Base-by-base conservation (phyloP, 2,329 filamentous ascomycete genomes). In the Gnomoniopsis sp. region DNA sequence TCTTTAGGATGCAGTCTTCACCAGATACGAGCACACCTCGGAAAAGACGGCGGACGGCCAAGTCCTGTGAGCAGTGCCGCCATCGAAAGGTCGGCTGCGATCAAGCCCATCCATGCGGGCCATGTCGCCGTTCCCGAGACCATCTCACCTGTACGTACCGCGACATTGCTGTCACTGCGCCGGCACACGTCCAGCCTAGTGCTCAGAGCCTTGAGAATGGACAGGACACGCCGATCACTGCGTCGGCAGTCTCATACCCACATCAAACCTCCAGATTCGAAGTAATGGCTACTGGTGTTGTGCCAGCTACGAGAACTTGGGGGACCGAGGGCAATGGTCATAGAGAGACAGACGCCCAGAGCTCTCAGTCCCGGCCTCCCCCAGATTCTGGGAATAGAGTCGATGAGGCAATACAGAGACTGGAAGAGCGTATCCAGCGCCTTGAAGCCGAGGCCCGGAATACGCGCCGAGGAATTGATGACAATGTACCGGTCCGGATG, bases 31-130 rank as follows among this genome's bases (percentile, higher is more conserved):
- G 36, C 21, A n/a, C 30, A n/a, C 43, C 52, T 2, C 46, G 22
- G 21, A 54, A 54, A 19, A 50, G 33, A 34, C 34, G 48, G 12
- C 49, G 2, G 41, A 44, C 38, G 14, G 48, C 49, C 41, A 57
- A 57, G 38, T 51, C 55, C 43, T 57, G 55, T 15, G 55, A 53
- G 26, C 55, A 44, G 8, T 57, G 55, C 41, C 55, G 55, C 11
- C 34, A 26, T 17, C 23, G 55, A 23, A 57, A 57, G 30, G 26
- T 57, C n/a, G 48, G 55, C 36, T 57, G 55, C 38, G 55, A 57
- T 26, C 55, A 46, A 21, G 34, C 33, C 23, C 11, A 43, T 2
- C 55, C 55, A 10, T 57, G 55, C 23, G 55, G 55, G 22, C 55
- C 55, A 11, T 57, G 55, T 26, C 26, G 15, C 23, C 43, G 21